Conservation (phyloP, 257 asterid species). For the Cordia subcordata region DNA sequence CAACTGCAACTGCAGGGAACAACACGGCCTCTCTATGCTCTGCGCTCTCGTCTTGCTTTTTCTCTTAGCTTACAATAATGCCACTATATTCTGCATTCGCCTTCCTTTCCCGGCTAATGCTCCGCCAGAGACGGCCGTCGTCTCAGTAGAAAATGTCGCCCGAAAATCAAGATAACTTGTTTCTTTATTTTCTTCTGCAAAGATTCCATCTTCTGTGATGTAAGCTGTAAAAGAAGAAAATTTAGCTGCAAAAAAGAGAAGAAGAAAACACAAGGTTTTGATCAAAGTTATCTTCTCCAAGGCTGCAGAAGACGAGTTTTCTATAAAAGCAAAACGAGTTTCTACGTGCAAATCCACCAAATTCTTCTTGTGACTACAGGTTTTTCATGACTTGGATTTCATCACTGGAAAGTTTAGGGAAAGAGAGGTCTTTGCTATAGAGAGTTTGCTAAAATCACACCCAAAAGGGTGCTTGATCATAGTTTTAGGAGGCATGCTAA, state of each 20-base stretch:
- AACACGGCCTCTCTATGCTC: slow-evolving; percentile 45
- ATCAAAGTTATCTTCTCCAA: slow-evolving; percentile 20
- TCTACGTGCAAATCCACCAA: slow-evolving; percentile 27
- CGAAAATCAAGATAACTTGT: slow-evolving; percentile 50
- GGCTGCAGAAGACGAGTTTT: slow-evolving; percentile 28
- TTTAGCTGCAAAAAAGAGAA: slow-evolving; percentile 30
- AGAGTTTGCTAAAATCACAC: slow-evolving; percentile 59
- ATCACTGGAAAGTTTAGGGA: slow-evolving; percentile 48
- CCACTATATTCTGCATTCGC: slow-evolving; percentile 42
- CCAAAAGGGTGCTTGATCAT: slow-evolving; percentile 68
- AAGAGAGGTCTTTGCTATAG: slow-evolving; percentile 52
- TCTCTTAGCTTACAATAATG: slow-evolving; percentile 55
- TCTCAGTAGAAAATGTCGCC: slow-evolving; percentile 41
- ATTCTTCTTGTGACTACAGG: slow-evolving; percentile 43
- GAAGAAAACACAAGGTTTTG: slow-evolving; percentile 25
- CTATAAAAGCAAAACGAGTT: slow-evolving; percentile 56
- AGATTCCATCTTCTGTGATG: slow-evolving; percentile 21
- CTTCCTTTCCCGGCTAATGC: slow-evolving; percentile 40
- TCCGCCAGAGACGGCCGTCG: slow-evolving; percentile 29
- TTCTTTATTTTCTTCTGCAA: slow-evolving; percentile 28
- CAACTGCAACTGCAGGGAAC: slow-evolving; percentile 26
- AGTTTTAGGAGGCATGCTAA: slow-evolving; percentile 53
- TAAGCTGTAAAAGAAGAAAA: slow-evolving; percentile 32
- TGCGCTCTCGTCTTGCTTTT: slow-evolving; percentile 39
- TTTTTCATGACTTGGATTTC: slow-evolving; percentile 95